Evolutionary conservation across 1,284 basidiomycete species (phyloP).

Genomic region (Filobasidium uniguttulatum): DNA sequence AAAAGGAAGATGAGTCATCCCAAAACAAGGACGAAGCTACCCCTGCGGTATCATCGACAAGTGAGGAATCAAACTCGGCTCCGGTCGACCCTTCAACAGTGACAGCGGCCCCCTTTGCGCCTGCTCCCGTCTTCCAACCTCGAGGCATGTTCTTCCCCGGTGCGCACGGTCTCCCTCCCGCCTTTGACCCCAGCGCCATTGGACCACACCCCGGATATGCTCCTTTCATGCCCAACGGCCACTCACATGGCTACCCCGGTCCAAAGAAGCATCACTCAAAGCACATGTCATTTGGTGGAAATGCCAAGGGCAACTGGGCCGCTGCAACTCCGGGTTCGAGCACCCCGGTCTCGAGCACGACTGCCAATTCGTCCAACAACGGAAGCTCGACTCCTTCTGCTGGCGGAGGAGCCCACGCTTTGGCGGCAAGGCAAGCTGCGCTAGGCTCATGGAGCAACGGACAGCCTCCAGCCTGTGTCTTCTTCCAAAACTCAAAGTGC

Average conservation of each 20-base stretch:
- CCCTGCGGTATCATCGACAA: too few relatives aligned
- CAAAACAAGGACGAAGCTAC: too few relatives aligned
- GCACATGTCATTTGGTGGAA: conserved; percentile 1
- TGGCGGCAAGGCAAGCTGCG: conserved; percentile 12
- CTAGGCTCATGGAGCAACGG: conserved; percentile 34
- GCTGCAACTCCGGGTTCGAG: too few relatives aligned
- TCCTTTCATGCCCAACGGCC: too few relatives aligned
- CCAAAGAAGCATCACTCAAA: neutral
- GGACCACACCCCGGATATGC: too few relatives aligned
- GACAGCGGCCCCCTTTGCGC: neutral
- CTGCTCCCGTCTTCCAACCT: neutral
- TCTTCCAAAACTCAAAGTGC: conserved; percentile 35
- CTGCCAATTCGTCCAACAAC: neutral
- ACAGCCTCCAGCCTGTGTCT: conserved; percentile 34
- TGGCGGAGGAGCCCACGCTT: neutral
- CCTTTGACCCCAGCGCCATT: neutral
- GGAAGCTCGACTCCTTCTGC: neutral
- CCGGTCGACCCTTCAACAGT: neutral
- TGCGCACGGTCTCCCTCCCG: neutral
- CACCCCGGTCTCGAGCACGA: too few relatives aligned
- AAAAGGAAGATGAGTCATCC: too few relatives aligned
- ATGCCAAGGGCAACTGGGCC: neutral
- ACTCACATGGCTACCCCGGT: too few relatives aligned
- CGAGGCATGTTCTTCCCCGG: neutral
- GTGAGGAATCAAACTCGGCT: neutral